Conservation (phyloP, 2,329 filamentous ascomycete genomes). For the Pseudohalonectria lignicola region DNA sequence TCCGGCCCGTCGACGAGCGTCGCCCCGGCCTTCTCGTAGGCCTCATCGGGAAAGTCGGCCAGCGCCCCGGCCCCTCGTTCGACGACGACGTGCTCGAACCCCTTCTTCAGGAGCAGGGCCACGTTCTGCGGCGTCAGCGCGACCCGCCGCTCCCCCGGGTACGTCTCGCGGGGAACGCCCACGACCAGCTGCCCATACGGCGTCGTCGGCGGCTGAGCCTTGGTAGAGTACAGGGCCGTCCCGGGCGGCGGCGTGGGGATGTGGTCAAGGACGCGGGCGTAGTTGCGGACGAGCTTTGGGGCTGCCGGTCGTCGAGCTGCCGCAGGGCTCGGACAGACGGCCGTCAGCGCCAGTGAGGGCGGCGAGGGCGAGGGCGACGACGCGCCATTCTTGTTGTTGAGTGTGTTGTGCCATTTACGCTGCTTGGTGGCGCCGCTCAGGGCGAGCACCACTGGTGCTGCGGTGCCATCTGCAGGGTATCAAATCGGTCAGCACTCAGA, state of each 20-base stretch:
- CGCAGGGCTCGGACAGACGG: not conserved
- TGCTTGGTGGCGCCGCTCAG: slow-evolving; percentile 9
- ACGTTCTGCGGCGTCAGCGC: slow-evolving; percentile 80
- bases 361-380: slow-evolving; percentile 6
- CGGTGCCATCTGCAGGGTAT: too few relatives aligned
- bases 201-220: slow-evolving; percentile 29
- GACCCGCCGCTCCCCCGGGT: slow-evolving; percentile 67
- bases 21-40: slow-evolving; percentile 68
- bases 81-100: slow-evolving; percentile 65
- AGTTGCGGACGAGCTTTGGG: slow-evolving; percentile 27
- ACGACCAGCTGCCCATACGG: slow-evolving; percentile 67
- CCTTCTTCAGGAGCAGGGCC: slow-evolving; percentile 72
- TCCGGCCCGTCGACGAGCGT: slow-evolving; percentile 57
- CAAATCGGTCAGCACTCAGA: too few relatives aligned
- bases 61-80: slow-evolving; percentile 70
- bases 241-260: slow-evolving; percentile 10
- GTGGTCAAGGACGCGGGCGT: slow-evolving; percentile 23
- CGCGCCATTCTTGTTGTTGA: slow-evolving; percentile 15
- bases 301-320: too few relatives aligned
- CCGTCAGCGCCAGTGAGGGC: slow-evolving; percentile 12
- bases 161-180: slow-evolving; percentile 72
- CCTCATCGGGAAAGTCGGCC: slow-evolving; percentile 68
- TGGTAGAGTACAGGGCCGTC: slow-evolving; percentile 25
- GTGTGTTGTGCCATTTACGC: slow-evolving; percentile 28
- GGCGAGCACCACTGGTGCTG: too few relatives aligned